Conservation (phyloP, 2,329 filamentous ascomycete genomes). For the Endoconidiophora polonica region DNA sequence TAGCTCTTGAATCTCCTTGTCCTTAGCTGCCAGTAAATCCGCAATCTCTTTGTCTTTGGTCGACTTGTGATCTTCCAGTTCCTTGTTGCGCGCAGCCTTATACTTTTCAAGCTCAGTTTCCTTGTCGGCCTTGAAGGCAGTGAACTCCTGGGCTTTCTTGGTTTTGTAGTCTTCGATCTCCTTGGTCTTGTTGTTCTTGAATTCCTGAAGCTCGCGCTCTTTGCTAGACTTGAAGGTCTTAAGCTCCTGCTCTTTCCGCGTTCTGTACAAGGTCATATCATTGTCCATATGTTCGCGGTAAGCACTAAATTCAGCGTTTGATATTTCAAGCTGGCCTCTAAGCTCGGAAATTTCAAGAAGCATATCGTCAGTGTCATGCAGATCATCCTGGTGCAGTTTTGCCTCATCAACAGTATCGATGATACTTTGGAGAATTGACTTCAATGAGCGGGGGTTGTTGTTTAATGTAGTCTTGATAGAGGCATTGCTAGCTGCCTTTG, state of each 20-base stretch:
- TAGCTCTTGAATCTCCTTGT: neutral
- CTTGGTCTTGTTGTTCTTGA: constrained; percentile 11
- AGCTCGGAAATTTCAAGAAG: constrained; percentile 12
- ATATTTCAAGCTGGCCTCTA: constrained; percentile 8
- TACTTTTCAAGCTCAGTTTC: constrained; percentile 10
- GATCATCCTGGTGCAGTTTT: constrained; percentile 4
- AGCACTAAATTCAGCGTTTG: constrained; percentile 8
- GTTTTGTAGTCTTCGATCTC: constrained; percentile 12
- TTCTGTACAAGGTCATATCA: constrained; percentile 9
- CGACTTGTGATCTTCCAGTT: constrained; percentile 9
- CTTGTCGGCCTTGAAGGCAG: constrained; percentile 9
- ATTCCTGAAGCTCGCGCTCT: constrained; percentile 7
- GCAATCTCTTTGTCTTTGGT: constrained; percentile 9
- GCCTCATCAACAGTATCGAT: constrained; percentile 11
- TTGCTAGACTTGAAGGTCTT: constrained; percentile 8
- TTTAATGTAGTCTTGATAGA: neutral
- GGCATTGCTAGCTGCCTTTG: neutral
- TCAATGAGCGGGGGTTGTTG: constrained; percentile 2
- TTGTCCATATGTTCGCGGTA: constrained; percentile 10
- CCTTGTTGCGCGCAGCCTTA: constrained; percentile 9
- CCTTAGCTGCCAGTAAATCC: constrained; percentile 5
- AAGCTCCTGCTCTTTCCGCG: constrained; percentile 11
- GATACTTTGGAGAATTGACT: constrained; percentile 8
- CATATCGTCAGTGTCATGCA: constrained; percentile 9
- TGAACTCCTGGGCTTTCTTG: constrained; percentile 11